phyloP scores from a whole-genome alignment of 1,139 yeast species.

The Hyphopichia khmerensis region DNA sequence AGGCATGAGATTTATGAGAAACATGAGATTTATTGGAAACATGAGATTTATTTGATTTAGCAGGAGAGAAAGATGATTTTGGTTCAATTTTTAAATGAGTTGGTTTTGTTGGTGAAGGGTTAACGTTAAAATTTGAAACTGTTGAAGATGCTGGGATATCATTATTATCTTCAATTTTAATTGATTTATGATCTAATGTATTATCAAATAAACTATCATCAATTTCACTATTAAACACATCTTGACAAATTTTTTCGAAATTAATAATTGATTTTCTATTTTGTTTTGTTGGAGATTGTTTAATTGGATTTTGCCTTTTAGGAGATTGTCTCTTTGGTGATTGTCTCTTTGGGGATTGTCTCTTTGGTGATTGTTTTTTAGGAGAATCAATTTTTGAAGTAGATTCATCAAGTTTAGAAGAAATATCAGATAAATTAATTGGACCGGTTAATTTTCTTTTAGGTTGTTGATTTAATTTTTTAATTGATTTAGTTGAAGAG shows the following conservation, averaged over 20 bases:
- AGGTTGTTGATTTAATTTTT: constrained; percentile 5
- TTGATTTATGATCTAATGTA: background rate
- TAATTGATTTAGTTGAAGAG: constrained; percentile 19
- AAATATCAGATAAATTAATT: constrained; percentile 10
- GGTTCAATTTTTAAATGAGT: too few relatives aligned
- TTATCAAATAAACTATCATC: background rate
- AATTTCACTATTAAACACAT: background rate
- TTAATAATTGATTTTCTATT: constrained; percentile 26
- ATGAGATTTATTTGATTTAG: too few relatives aligned
- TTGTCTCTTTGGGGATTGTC: background rate
- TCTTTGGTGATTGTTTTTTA: background rate
- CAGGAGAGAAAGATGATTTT: too few relatives aligned
- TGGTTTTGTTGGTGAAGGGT: too few relatives aligned
- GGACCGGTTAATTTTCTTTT: constrained; percentile 26
- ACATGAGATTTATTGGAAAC: too few relatives aligned
- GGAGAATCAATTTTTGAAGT: background rate
- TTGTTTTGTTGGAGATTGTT: background rate
- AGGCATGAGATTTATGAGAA: too few relatives aligned
- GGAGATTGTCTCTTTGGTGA: background rate
- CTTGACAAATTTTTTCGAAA: constrained; percentile 33
- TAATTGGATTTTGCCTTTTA: background rate
- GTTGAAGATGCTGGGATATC: too few relatives aligned
- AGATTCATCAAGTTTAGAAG: background rate
- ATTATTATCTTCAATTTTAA: too few relatives aligned
- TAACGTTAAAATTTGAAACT: too few relatives aligned